These are phyloP conservation scores for Candida nitratophila DNA, from an alignment of 805 yeast species.

Conservation along the genomic window DNA sequence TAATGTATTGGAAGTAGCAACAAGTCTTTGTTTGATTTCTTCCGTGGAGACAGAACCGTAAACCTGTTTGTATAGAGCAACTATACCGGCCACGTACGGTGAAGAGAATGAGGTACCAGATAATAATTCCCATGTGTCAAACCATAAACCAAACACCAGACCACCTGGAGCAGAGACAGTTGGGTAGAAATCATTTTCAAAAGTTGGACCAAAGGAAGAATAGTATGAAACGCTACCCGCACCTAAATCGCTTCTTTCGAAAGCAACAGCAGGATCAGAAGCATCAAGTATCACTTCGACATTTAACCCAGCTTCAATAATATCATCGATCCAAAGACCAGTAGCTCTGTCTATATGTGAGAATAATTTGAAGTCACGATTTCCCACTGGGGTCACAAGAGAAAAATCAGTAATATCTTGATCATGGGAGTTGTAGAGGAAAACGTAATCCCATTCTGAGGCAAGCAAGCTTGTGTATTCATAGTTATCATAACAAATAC, in stretches of 20 bases:
- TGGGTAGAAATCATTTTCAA: conserved; percentile 12
- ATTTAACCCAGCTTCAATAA: conserved; percentile 1
- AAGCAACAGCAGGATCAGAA: neutral
- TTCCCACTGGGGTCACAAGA: neutral
- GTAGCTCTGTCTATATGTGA: conserved; percentile 2
- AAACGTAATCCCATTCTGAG: neutral
- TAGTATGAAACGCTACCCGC: conserved; percentile 9
- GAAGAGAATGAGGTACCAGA: conserved; percentile 14
- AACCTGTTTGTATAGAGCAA: conserved; percentile 9
- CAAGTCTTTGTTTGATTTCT: conserved; percentile 4
- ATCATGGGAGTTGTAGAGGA: conserved; percentile 1
- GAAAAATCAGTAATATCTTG: neutral
- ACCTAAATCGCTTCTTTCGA: conserved; percentile 2
- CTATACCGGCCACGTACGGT: conserved; percentile 13
- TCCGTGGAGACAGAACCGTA: conserved; percentile 2
- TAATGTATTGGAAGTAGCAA: conserved; percentile 3
- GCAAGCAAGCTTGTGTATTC: neutral
- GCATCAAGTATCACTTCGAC: neutral
- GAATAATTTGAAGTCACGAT: neutral
- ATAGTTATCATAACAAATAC: conserved; percentile 1
- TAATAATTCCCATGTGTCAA: conserved; percentile 1
- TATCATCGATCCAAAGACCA: conserved; percentile 5
- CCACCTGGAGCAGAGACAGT: conserved; percentile 17
- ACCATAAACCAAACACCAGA: conserved; percentile 8
- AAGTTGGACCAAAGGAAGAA: conserved; percentile 16